A percentile compares a stretch with the other conserved stretches of the same genome.
Evolutionary conservation across 345 rosid genomes (phyloP).

Genomic region (Trapa bicornis): DNA sequence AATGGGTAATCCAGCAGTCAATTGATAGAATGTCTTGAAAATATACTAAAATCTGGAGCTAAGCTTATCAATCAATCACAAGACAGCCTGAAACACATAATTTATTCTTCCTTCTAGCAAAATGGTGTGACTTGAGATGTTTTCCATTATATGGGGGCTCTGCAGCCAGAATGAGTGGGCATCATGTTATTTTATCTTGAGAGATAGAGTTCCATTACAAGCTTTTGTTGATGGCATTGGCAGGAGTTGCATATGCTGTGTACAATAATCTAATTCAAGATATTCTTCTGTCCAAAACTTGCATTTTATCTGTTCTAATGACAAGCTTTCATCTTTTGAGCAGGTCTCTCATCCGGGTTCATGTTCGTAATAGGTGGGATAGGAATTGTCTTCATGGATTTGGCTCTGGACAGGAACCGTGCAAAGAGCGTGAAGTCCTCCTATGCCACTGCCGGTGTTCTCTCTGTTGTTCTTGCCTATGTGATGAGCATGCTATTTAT

Average conservation of each 20-base stretch:
- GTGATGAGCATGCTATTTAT: slow-evolving; percentile 91
- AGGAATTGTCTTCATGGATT: slow-evolving; percentile 76
- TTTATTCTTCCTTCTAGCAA: neutral
- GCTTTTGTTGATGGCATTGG: neutral
- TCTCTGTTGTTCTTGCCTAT: slow-evolving; percentile 59
- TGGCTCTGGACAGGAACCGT: slow-evolving; percentile 79
- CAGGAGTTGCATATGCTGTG: neutral
- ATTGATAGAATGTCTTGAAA: neutral
- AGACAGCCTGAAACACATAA: neutral
- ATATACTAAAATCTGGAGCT: neutral
- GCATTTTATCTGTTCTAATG: neutral
- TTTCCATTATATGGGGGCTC: neutral
- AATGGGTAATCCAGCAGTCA: neutral
- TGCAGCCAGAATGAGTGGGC: neutral
- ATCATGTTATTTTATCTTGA: neutral
- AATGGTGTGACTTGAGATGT: neutral
- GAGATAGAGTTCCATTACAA: neutral
- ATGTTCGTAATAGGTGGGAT: slow-evolving; percentile 87
- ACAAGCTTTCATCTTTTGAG: neutral
- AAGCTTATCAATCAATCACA: neutral
- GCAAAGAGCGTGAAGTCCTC: slow-evolving; percentile 69
- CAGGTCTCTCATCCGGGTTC: slow-evolving; percentile 88
- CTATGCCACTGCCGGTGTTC: slow-evolving; percentile 66
- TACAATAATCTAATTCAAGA: neutral
- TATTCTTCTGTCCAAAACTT: neutral